Conservation (phyloP, 169 alveolate species). For the Babesia bigemina region DNA sequence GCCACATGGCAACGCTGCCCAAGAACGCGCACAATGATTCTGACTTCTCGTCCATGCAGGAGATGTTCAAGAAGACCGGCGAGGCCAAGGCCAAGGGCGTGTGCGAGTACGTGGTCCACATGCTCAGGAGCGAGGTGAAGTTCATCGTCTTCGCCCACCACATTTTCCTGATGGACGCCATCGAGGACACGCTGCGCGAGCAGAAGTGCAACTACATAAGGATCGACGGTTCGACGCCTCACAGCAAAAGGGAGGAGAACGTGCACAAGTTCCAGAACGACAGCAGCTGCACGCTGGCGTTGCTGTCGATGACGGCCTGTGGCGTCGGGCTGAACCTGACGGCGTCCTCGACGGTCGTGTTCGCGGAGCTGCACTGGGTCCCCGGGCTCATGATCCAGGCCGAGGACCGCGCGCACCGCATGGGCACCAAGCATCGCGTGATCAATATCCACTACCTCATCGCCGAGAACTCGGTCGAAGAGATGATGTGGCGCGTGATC, state of each 20-base stretch:
- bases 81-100: constrained; percentile 92
- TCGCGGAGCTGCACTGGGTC: constrained; percentile 97
- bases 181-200: constrained; percentile 79
- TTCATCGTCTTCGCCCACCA: constrained; percentile 96
- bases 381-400: constrained; percentile 97
- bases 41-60: constrained; percentile 56
- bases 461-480: constrained; percentile 84
- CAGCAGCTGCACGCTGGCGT: constrained; percentile 84
- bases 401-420: constrained; percentile 97
- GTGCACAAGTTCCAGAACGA: constrained; percentile 89
- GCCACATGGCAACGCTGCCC: constrained; percentile 3
- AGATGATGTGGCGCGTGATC: constrained; percentile 78
- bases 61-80: constrained; percentile 89
- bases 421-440: constrained; percentile 85
- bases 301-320: constrained; percentile 94
- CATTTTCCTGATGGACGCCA: constrained; percentile 87
- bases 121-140: constrained; percentile 88
- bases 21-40: not conserved
- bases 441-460: constrained; percentile 85
- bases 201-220: constrained; percentile 83
- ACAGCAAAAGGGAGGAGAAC: constrained; percentile 84
- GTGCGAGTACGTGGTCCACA: constrained; percentile 87
- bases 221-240: constrained; percentile 93
- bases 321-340: constrained; percentile 94
- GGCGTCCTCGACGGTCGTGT: constrained; percentile 95